Percentiles rank a stretch among this genome's conserved stretches.
These are phyloP conservation scores for Suhomyces bokatorum DNA, from an alignment of 1,139 yeast species.

Conservation along the genomic window DNA sequence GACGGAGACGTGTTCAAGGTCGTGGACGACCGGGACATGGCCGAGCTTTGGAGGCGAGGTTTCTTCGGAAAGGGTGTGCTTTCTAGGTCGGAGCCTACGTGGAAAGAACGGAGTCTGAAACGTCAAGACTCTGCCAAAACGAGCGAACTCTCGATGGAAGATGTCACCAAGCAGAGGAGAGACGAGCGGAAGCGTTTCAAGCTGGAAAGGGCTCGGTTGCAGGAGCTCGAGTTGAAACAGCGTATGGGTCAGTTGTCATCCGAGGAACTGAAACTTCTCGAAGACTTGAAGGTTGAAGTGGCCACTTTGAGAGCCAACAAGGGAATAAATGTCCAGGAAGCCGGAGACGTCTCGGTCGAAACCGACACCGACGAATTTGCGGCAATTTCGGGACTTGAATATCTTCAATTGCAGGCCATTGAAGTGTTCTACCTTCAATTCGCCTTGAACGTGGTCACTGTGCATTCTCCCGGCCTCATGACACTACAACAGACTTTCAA, in stretches of 20 bases:
- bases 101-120: constrained; percentile 63
- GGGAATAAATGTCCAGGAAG: neutral
- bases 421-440: constrained; percentile 70
- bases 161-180: constrained; percentile 72
- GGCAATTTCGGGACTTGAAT: constrained; percentile 50
- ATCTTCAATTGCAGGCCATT: constrained; percentile 68
- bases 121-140: constrained; percentile 40
- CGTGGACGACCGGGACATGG: constrained; percentile 47
- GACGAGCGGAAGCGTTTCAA: constrained; percentile 74
- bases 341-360: neutral
- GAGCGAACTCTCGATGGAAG: constrained; percentile 52
- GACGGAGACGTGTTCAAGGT: constrained; percentile 48
- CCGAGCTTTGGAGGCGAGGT: constrained; percentile 77
- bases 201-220: constrained; percentile 44
- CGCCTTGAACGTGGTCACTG: constrained; percentile 48
- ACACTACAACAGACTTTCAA: constrained; percentile 29
- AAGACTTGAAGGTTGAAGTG: constrained; percentile 22
- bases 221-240: constrained; percentile 34
- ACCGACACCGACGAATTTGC: neutral
- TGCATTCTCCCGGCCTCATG: constrained; percentile 15
- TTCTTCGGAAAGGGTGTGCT: constrained; percentile 92
- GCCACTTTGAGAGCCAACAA: constrained; percentile 10
- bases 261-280: constrained; percentile 30
- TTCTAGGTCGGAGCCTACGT: constrained; percentile 90
- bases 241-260: constrained; percentile 26